Base-by-base conservation (phyloP, 805 yeast genomes). In the Cyberlindnera euphorbiiphila region DNA sequence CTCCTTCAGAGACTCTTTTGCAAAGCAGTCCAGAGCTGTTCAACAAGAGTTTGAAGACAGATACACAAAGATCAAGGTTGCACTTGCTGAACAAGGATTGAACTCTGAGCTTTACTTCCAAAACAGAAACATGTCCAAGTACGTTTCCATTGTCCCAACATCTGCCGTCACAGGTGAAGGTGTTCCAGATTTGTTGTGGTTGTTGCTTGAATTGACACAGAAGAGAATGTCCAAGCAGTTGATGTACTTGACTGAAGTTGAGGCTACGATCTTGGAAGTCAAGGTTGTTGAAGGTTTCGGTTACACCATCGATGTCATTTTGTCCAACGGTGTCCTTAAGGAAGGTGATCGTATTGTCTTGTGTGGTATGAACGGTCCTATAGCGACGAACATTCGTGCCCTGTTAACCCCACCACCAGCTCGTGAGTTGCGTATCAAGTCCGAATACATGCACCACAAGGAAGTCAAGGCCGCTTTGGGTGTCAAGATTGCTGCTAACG, bases 111-210 rank as follows among this genome's bases (percentile, higher is more conserved):
- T 93, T 48, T 93, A 93, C 66, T 93, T 73, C 85, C 86, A 91
- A 65, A 93, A 93, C 76, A 85, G 83, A 65, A 93, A 91, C 69
- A 69, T 91, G 75, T 69, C 97, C 39, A 87, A 88, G 62, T 87
- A 81, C 57, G 98, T 93, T 39, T 88, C 97, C 25, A 84, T 93
- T 54, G 96, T 93, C 30, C 98, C 99, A 53, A 93, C 99, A 14
- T 91, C 98, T 46, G 99, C 99, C 39, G 94, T 89, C 30, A 89
- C 97, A 11, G 99, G 99, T 64, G 99, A 93, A 69, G 99, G 99
- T 85, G 94, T 93, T 54, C 98, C 99, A 34, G 99, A 93, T 78
- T 74, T 93, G 69, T 77, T 93, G 59, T 88, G 96, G 91, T 75
- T 93, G 64, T 71, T 93, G 59, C 74, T 93, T 54, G 98, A 93